Evolutionary conservation across 2,329 filamentous ascomycete species (phyloP).

Genomic region (Colletotrichum sp.): DNA sequence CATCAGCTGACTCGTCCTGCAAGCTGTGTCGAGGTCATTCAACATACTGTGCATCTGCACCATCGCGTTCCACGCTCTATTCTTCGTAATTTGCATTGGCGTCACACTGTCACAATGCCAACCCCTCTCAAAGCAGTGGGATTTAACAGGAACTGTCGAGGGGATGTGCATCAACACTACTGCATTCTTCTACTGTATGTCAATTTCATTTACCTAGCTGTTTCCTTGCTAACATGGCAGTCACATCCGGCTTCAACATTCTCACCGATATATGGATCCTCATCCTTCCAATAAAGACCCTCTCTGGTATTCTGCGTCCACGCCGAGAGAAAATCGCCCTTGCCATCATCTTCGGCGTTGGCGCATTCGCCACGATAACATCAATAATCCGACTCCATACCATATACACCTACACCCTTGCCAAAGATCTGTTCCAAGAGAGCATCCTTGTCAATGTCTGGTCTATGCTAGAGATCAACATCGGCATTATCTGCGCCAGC

Average conservation of each 20-base stretch:
- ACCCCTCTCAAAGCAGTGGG: slow-evolving; percentile 48
- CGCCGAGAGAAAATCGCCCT: slow-evolving; percentile 56
- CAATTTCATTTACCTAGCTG: not conserved
- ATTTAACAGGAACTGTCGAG: slow-evolving; percentile 31
- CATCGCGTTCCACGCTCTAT: slow-evolving; percentile 41
- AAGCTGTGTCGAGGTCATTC: slow-evolving; percentile 28
- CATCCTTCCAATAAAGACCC: slow-evolving; percentile 46
- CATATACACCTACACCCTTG: slow-evolving; percentile 40
- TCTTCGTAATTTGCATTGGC: slow-evolving; percentile 43
- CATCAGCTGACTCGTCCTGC: not conserved
- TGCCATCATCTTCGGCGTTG: slow-evolving; percentile 44
- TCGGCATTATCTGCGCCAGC: slow-evolving; percentile 54
- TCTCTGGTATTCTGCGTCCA: slow-evolving; percentile 51
- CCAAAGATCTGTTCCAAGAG: slow-evolving; percentile 39
- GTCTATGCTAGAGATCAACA: slow-evolving; percentile 54
- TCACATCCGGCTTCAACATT: slow-evolving; percentile 50
- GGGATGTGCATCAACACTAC: slow-evolving; percentile 46
- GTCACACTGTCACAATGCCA: slow-evolving; percentile 46
- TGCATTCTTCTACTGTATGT: slow-evolving; percentile 45
- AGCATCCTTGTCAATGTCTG: slow-evolving; percentile 43
- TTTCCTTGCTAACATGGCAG: slow-evolving; percentile 21
- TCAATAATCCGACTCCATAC: slow-evolving; percentile 44
- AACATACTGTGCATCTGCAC: slow-evolving; percentile 36
- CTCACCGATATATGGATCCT: slow-evolving; percentile 52
- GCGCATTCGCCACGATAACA: slow-evolving; percentile 39